Conservation (phyloP, 2,329 filamentous ascomycete genomes). For the Fusarium tuaranense region DNA sequence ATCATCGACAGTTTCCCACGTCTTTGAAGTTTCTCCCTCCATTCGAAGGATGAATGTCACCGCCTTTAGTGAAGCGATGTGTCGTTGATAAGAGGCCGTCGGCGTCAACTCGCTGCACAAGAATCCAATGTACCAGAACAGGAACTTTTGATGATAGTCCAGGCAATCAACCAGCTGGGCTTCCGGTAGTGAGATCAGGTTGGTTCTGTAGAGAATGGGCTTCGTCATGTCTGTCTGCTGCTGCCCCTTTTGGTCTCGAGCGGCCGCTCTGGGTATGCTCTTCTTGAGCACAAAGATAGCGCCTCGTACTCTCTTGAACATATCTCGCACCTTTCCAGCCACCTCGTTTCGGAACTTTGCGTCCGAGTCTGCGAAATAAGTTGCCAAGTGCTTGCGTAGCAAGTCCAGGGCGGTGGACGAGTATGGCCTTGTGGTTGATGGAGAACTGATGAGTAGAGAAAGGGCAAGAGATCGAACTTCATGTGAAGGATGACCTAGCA, state of each 20-base stretch:
- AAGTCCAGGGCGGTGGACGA: slow-evolving; percentile 70
- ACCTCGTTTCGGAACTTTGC: slow-evolving; percentile 88
- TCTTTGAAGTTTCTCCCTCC: slow-evolving; percentile 67
- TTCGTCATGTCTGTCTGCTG: slow-evolving; percentile 32
- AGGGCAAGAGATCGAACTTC: slow-evolving; percentile 83
- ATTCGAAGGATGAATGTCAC: slow-evolving; percentile 75
- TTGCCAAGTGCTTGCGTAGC: slow-evolving; percentile 73
- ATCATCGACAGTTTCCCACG: slow-evolving; percentile 54
- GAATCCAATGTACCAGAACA: slow-evolving; percentile 81
- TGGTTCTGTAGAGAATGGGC: slow-evolving; percentile 53
- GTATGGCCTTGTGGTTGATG: slow-evolving; percentile 79
- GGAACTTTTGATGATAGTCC: slow-evolving; percentile 69
- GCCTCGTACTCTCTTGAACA: slow-evolving; percentile 80
- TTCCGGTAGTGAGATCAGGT: slow-evolving; percentile 54
- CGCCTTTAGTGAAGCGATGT: slow-evolving; percentile 83
- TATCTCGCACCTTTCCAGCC: slow-evolving; percentile 77
- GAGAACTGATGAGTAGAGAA: slow-evolving; percentile 81
- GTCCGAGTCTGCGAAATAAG: slow-evolving; percentile 86
- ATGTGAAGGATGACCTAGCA: slow-evolving; percentile 68
- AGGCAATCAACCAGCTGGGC: slow-evolving; percentile 54
- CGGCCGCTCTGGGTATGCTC: slow-evolving; percentile 52
- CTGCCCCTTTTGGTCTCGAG: slow-evolving; percentile 51
- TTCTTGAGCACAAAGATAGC: slow-evolving; percentile 69
- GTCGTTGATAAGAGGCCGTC: slow-evolving; percentile 89
- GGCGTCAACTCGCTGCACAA: slow-evolving; percentile 79